These are phyloP conservation scores for Nissolia schottii DNA, from an alignment of 306 rosid genomes.

Conservation along the genomic window DNA sequence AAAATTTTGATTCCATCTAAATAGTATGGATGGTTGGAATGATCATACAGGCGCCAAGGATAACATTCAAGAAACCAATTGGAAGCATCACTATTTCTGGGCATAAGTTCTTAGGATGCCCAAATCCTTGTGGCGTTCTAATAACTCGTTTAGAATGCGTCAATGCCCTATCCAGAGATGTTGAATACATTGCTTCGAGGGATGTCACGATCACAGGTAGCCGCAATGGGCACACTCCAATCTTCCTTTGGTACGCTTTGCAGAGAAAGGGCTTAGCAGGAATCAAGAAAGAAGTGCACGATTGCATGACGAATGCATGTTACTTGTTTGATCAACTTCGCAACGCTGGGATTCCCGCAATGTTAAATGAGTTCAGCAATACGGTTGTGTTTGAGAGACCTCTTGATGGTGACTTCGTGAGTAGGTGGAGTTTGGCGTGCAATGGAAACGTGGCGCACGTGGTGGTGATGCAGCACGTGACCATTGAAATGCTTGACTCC, in stretches of 20 bases:
- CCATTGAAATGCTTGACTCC: neutral
- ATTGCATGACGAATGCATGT: slow-evolving; percentile 52
- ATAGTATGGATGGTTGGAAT: too few species aligned
- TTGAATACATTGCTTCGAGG: slow-evolving; percentile 64
- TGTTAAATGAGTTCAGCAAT: slow-evolving; percentile 3
- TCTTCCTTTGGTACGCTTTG: slow-evolving; percentile 69
- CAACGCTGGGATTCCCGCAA: neutral
- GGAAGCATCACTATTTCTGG: slow-evolving; percentile 14
- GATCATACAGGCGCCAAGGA: neutral
- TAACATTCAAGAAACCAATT: slow-evolving; percentile 13
- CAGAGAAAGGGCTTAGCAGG: slow-evolving; percentile 55
- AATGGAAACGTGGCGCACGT: slow-evolving; percentile 55
- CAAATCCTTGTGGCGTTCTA: slow-evolving; percentile 15
- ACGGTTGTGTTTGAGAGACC: slow-evolving; percentile 62
- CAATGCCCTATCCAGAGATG: slow-evolving; percentile 48
- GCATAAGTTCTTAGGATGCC: slow-evolving; percentile 17
- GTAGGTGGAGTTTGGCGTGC: slow-evolving; percentile 64
- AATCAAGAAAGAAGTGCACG: slow-evolving; percentile 59
- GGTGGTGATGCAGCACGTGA: slow-evolving; percentile 9
- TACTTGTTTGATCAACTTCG: neutral
- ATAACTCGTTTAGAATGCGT: slow-evolving; percentile 46
- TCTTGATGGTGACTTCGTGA: slow-evolving; percentile 42
- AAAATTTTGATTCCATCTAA: too few species aligned
- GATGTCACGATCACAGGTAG: slow-evolving; percentile 81
- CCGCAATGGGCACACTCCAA: slow-evolving; percentile 64